These are phyloP conservation scores for Cladophialophora exuberans DNA, from an alignment of 2,329 filamentous ascomycete species.

Conservation along the genomic window DNA sequence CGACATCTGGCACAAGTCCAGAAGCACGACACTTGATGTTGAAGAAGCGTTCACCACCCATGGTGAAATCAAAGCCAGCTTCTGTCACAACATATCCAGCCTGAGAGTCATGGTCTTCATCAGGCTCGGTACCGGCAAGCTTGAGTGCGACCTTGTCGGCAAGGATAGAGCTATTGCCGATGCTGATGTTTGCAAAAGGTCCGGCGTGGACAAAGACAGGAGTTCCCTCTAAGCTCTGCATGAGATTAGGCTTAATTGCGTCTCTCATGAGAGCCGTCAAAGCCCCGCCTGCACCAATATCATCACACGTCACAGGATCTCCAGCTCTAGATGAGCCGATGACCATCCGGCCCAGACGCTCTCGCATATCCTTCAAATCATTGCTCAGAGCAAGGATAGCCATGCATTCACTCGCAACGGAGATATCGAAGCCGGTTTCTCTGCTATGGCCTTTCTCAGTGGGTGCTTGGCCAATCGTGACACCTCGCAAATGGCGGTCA, in stretches of 20 bases:
- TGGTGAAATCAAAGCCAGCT: slow-evolving; percentile 98
- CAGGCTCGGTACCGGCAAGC: slow-evolving; percentile 88
- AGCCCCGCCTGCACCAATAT: slow-evolving; percentile 89
- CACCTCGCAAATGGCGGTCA: slow-evolving; percentile 85
- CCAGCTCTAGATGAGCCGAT: slow-evolving; percentile 83
- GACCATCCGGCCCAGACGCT: slow-evolving; percentile 93
- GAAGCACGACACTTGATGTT: slow-evolving; percentile 99
- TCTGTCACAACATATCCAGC: slow-evolving; percentile 94
- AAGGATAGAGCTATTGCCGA: slow-evolving; percentile 92
- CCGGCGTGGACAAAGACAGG: slow-evolving; percentile 97
- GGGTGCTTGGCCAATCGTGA: slow-evolving; percentile 83
- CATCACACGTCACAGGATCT: slow-evolving; percentile 93
- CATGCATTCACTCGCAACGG: slow-evolving; percentile 97
- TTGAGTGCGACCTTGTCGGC: slow-evolving; percentile 96
- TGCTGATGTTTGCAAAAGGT: slow-evolving; percentile 97
- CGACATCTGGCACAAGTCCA: slow-evolving; percentile 87
- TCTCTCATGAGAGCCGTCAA: slow-evolving; percentile 95
- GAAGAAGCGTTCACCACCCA: slow-evolving; percentile 99
- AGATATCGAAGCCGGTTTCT: slow-evolving; percentile 95
- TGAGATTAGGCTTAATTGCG: slow-evolving; percentile 97
- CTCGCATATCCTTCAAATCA: slow-evolving; percentile 82
- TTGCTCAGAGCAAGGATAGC: slow-evolving; percentile 94
- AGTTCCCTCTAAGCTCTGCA: slow-evolving; percentile 97
- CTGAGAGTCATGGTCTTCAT: slow-evolving; percentile 81
- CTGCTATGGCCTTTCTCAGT: slow-evolving; percentile 89